phyloP scores from a whole-genome alignment of 2,329 filamentous ascomycete genomes.

The Fusarium secorum region DNA sequence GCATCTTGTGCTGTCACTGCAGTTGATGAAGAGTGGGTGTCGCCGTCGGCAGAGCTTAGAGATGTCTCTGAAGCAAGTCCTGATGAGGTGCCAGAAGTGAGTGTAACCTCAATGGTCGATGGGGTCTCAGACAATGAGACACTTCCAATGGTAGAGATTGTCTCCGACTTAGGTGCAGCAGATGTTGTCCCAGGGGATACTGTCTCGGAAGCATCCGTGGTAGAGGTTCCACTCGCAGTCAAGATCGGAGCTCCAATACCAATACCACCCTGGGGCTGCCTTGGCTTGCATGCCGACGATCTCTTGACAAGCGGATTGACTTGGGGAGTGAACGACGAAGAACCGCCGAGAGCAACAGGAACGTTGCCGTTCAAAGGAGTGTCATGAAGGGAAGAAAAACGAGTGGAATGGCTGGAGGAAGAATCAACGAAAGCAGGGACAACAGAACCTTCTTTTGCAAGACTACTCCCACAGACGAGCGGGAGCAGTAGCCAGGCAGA shows the following conservation, averaged over 20 bases:
- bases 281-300: slow-evolving; percentile 11
- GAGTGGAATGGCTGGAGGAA: slow-evolving; percentile 25
- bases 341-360: background rate
- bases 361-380: slow-evolving; percentile 13
- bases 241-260: background rate
- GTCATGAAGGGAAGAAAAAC: slow-evolving; percentile 21
- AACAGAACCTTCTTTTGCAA: slow-evolving; percentile 36
- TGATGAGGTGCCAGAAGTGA: background rate
- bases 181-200: background rate
- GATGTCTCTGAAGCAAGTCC: background rate
- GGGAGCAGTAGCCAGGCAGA: slow-evolving; percentile 28
- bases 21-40: background rate
- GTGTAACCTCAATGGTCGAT: background rate
- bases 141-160: background rate
- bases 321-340: background rate
- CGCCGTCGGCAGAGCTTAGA: background rate
- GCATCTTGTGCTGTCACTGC: background rate
- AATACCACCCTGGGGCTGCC: background rate
- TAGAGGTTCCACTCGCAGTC: background rate
- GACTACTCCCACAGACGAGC: slow-evolving; percentile 12
- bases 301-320: background rate
- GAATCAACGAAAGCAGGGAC: slow-evolving; percentile 25
- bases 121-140: background rate
- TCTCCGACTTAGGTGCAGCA: background rate
- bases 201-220: background rate